Conservation (phyloP, 2,329 filamentous ascomycete species). For the Penicillium griseofulvum region DNA sequence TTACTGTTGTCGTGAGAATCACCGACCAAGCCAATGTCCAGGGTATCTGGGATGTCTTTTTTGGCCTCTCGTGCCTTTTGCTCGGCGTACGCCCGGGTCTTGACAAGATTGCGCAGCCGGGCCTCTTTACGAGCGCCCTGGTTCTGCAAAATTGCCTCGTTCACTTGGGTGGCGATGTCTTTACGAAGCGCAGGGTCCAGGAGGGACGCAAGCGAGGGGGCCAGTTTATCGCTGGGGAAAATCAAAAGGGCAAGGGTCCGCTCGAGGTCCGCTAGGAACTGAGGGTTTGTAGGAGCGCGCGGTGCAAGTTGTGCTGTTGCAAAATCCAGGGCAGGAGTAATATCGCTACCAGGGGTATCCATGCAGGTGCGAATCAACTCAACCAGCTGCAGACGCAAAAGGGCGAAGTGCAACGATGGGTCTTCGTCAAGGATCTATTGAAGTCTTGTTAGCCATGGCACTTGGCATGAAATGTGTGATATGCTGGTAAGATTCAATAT, state of each 20-base stretch:
- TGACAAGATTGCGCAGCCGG: slow-evolving; percentile 76
- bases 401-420: slow-evolving; percentile 78
- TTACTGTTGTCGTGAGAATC: slow-evolving; percentile 23
- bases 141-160: slow-evolving; percentile 76
- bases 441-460: slow-evolving; percentile 24
- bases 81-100: slow-evolving; percentile 83
- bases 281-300: slow-evolving; percentile 73
- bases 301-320: slow-evolving; percentile 84
- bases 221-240: slow-evolving; percentile 76
- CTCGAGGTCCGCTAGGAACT: slow-evolving; percentile 84
- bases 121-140: slow-evolving; percentile 74
- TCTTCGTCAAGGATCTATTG: slow-evolving; percentile 80
- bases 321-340: slow-evolving; percentile 78
- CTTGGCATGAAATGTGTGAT: slow-evolving; percentile 11
- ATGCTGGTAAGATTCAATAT: slow-evolving; percentile 12
- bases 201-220: slow-evolving; percentile 71
- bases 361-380: slow-evolving; percentile 84
- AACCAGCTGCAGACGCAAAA: slow-evolving; percentile 86
- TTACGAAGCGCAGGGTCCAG: slow-evolving; percentile 76
- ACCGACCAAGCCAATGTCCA: slow-evolving; percentile 45
- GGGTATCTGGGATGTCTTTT: slow-evolving; percentile 46
- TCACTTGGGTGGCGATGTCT: slow-evolving; percentile 82
- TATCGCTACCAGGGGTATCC: slow-evolving; percentile 64
- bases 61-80: slow-evolving; percentile 48
- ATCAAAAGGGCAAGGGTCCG: slow-evolving; percentile 89